Evolutionary conservation across 345 rosid species (phyloP), one percentile per base, ranked within the genome.

Genomic region (Atalantia buxifolia): DNA sequence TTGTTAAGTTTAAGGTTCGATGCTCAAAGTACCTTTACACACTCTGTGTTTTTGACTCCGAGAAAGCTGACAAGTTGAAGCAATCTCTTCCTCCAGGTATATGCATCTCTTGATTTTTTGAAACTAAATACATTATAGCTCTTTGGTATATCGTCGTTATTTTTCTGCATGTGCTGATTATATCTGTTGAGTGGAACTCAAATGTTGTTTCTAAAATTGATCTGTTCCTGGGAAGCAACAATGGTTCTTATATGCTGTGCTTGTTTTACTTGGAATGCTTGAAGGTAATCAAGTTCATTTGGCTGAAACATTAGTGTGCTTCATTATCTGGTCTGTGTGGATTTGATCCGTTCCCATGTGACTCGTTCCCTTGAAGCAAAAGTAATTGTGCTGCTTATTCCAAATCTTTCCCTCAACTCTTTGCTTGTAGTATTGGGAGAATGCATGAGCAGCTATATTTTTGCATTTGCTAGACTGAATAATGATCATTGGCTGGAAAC

Each of bases 21-120:
- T 90, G 92, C 85, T 89, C 92, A 28, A 87, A 83, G 84, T 90
- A 89, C 82, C 83, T 90, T 9, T 87, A 89, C 89, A 89, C 92
- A 7, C 88, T 89, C 7, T 87, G 94, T 38, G 92, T 90, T 12
- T 87, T 86, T 9, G 91, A 90, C 73, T 61, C 85, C 9, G 92
- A 90, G 82, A 90, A 89, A 75, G 94, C 92, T 35, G 92, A 90
- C 80, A 90, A 90, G 87, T 83, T 88, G 83, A 88, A 87, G 81
- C 93, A 88, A 64, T 88, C 92, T 53, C 90, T 90, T 80, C 92
- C 94, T 68, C 94, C 94, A 80, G 92, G 94, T 89, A 56, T 67
- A 36, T 6, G 33, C 36, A 2, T 25, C 21, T 66, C 42, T 50
- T 14, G 14, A 31, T 33, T 14, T 33, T 12, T 18, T 9, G 6